phyloP scores from a whole-genome alignment of 75 land plant genomes.

The Isoetes taiwanensis region DNA sequence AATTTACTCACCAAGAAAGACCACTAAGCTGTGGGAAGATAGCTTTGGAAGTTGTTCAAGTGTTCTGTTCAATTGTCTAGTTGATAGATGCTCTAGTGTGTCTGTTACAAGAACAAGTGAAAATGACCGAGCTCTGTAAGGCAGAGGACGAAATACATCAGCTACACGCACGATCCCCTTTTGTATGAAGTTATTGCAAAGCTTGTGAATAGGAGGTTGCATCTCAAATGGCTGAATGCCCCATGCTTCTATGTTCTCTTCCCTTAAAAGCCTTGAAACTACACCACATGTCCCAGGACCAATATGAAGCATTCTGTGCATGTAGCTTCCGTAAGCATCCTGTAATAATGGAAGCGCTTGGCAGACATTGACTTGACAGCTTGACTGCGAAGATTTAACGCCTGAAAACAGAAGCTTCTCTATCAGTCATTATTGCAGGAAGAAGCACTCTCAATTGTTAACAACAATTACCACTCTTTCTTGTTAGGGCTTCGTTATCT shows the following conservation, averaged over 20 bases:
- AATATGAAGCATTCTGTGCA: slow-evolving; percentile 54
- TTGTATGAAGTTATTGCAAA: slow-evolving; percentile 45
- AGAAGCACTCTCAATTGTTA: neutral
- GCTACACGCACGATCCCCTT: slow-evolving; percentile 65
- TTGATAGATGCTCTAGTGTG: slow-evolving; percentile 48
- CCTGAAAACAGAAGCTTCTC: neutral
- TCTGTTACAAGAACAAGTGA: slow-evolving; percentile 57
- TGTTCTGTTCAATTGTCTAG: slow-evolving; percentile 50
- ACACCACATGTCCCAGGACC: slow-evolving; percentile 64
- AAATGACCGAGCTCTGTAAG: slow-evolving; percentile 57
- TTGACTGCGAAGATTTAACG: slow-evolving; percentile 19
- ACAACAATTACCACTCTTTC: too few relatives aligned
- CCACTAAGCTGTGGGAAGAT: slow-evolving; percentile 43
- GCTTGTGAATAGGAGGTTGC: slow-evolving; percentile 32
- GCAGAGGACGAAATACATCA: slow-evolving; percentile 48
- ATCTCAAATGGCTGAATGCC: slow-evolving; percentile 64
- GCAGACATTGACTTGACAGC: slow-evolving; percentile 35
- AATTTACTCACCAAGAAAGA: slow-evolving; percentile 42
- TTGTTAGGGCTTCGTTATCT: too few relatives aligned
- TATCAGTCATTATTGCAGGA: neutral
- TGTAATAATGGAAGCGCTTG: slow-evolving; percentile 39
- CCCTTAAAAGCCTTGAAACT: slow-evolving; percentile 45
- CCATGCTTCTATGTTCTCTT: slow-evolving; percentile 64
- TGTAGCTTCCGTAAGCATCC: slow-evolving; percentile 50
- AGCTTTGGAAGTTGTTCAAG: slow-evolving; percentile 54